phyloP scores from a whole-genome alignment of 306 rosid species.

The Quercus gilva region DNA sequence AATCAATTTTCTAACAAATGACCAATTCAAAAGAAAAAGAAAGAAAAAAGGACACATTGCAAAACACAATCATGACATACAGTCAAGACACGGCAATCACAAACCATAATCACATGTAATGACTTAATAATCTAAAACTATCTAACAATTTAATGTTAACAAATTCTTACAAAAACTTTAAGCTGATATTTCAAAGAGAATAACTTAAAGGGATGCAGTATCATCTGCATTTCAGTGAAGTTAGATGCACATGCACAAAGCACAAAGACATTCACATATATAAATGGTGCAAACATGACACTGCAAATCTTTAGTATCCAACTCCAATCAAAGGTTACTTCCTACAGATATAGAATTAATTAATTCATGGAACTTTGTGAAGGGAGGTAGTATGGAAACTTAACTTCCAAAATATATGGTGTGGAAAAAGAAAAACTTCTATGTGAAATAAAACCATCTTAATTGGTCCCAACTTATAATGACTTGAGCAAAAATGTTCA shows the following conservation, averaged over 20 bases:
- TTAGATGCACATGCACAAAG: neutral
- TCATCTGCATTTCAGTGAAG: neutral
- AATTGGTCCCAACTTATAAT: neutral
- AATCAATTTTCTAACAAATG: neutral
- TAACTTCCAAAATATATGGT: neutral
- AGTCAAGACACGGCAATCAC: neutral
- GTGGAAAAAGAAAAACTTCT: neutral
- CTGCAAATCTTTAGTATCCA: neutral
- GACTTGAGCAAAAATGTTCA: neutral
- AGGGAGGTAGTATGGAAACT: neutral
- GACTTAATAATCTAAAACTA: neutral
- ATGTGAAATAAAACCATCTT: neutral
- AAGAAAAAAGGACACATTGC: neutral
- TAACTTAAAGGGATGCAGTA: neutral
- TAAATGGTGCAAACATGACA: neutral
- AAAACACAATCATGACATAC: neutral
- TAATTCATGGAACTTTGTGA: neutral
- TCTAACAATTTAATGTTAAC: neutral
- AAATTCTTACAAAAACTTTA: neutral
- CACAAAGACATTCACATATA: neutral
- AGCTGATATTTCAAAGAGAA: neutral
- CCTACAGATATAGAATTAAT: neutral
- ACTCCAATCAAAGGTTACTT: neutral
- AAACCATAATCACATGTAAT: neutral
- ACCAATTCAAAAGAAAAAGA: neutral